These are phyloP conservation scores for Aspergillus bridgeri DNA, from an alignment of 495 filamentous ascomycete genomes.

Conservation along the genomic window DNA sequence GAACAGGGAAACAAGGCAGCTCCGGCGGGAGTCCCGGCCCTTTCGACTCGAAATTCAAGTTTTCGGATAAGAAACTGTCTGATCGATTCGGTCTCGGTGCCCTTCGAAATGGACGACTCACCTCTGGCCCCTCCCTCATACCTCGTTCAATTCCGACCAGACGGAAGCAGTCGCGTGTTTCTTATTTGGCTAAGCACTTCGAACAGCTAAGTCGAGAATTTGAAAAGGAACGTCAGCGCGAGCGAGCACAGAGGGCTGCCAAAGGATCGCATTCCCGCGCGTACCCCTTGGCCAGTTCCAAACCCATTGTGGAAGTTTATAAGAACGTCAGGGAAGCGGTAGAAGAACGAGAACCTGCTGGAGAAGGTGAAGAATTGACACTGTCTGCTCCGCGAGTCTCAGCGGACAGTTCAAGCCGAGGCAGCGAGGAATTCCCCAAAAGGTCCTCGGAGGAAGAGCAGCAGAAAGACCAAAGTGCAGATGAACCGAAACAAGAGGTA, in stretches of 20 bases:
- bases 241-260: slow-evolving; percentile 77
- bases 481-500: slow-evolving; percentile 36
- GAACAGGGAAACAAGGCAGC: slow-evolving; percentile 20
- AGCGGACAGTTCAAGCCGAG: slow-evolving; percentile 25
- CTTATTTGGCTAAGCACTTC: slow-evolving; percentile 87
- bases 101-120: slow-evolving; percentile 58
- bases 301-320: slow-evolving; percentile 94
- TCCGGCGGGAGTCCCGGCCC: slow-evolving; percentile 20
- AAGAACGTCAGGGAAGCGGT: slow-evolving; percentile 89
- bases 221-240: slow-evolving; percentile 86
- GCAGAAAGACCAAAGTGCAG: slow-evolving; percentile 14
- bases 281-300: slow-evolving; percentile 86
- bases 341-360: slow-evolving; percentile 71
- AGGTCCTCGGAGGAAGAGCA: slow-evolving; percentile 20
- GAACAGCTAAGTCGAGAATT: slow-evolving; percentile 96
- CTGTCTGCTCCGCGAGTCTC: slow-evolving; percentile 26
- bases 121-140: slow-evolving; percentile 70
- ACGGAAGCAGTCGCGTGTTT: slow-evolving; percentile 71
- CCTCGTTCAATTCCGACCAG: slow-evolving; percentile 75
- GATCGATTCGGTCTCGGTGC: slow-evolving; percentile 60
- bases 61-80: slow-evolving; percentile 67
- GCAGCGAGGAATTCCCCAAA: slow-evolving; percentile 28
- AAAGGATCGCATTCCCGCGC: slow-evolving; percentile 76
- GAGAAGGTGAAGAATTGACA: slow-evolving; percentile 54
- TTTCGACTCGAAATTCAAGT: slow-evolving; percentile 32